A percentile compares a stretch with the other conserved stretches of the same genome.
phyloP scores from a whole-genome alignment of 768 basidiomycete genomes.

The Mycena floridula region DNA sequence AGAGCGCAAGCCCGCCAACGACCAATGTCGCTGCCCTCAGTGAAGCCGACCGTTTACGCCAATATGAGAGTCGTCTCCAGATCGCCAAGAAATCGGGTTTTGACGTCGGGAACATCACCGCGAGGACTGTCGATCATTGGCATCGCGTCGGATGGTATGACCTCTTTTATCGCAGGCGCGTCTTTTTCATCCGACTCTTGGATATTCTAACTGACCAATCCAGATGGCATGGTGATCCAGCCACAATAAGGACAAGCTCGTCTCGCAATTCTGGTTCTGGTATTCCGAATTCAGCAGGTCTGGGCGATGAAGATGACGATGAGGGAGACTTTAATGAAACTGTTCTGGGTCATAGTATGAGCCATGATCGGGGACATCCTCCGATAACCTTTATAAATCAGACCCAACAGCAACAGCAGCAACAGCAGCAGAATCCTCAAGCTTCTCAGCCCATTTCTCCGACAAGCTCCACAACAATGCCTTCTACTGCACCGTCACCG shows the following conservation, averaged over 20 bases:
- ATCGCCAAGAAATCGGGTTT: slow-evolving; percentile 58
- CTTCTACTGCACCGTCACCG: slow-evolving; percentile 9
- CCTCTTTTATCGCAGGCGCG: slow-evolving; percentile 62
- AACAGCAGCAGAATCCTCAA: slow-evolving; percentile 7
- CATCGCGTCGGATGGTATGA: slow-evolving; percentile 72
- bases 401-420: slow-evolving; percentile 1
- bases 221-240: slow-evolving; percentile 67
- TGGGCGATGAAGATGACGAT: slow-evolving; percentile 44
- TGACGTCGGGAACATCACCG: slow-evolving; percentile 68
- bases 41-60: slow-evolving; percentile 61
- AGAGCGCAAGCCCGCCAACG: slow-evolving; percentile 40
- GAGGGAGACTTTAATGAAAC: slow-evolving; percentile 32
- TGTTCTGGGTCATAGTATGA: slow-evolving; percentile 25
- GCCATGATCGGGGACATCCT: slow-evolving; percentile 28
- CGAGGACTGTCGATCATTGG: slow-evolving; percentile 76
- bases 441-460: slow-evolving; percentile 1
- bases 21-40: slow-evolving; percentile 33
- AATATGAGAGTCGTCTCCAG: slow-evolving; percentile 69
- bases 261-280: slow-evolving; percentile 27
- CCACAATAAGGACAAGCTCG: slow-evolving; percentile 43
- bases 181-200: background rate
- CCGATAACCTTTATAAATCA: slow-evolving; percentile 4
- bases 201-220: slow-evolving; percentile 9
- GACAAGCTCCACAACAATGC: slow-evolving; percentile 4
- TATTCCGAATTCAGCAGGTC: slow-evolving; percentile 23